These are phyloP conservation scores for Hygrophoropsis aurantiaca DNA, from an alignment of 768 basidiomycete genomes.

Conservation along the genomic window DNA sequence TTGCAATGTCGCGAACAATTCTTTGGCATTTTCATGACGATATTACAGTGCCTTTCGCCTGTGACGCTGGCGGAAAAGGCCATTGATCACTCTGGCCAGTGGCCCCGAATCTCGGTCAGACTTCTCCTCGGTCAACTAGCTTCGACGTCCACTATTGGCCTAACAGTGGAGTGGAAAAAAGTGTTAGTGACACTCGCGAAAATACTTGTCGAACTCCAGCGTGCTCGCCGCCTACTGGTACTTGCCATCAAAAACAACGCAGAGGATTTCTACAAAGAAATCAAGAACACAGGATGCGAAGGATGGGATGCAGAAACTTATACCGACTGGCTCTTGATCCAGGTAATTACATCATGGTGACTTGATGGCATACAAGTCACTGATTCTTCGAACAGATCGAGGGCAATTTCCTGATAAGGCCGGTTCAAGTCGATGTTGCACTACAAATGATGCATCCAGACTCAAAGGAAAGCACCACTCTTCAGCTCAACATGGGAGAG, in stretches of 20 bases:
- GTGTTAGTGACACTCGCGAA: slow-evolving; percentile 24
- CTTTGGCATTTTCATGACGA: no score
- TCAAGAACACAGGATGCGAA: slow-evolving; percentile 15
- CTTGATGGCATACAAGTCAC: background rate
- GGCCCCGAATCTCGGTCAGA: slow-evolving; percentile 31
- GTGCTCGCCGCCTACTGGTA: slow-evolving; percentile 26
- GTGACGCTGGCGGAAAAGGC: background rate
- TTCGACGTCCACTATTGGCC: slow-evolving; percentile 3
- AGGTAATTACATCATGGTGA: slow-evolving; percentile 5
- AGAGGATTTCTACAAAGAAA: slow-evolving; percentile 15
- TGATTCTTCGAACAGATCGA: slow-evolving; percentile 20
- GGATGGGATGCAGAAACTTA: slow-evolving; percentile 14
- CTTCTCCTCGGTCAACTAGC: slow-evolving; percentile 26
- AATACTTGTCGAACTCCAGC: slow-evolving; percentile 29
- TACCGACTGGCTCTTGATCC: slow-evolving; percentile 21
- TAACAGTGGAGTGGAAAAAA: slow-evolving; percentile 22
- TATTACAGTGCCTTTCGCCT: no score
- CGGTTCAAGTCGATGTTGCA: slow-evolving; percentile 26
- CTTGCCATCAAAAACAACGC: slow-evolving; percentile 11
- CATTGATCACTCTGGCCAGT: slow-evolving; percentile 15
- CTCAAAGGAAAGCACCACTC: slow-evolving; percentile 31
- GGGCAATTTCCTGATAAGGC: slow-evolving; percentile 25
- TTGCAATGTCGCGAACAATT: no score
- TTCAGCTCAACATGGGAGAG: slow-evolving; percentile 58
- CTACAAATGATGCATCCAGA: slow-evolving; percentile 30